Base-by-base conservation (phyloP, 768 basidiomycete species). In the Leccinellum rugosiceps region DNA sequence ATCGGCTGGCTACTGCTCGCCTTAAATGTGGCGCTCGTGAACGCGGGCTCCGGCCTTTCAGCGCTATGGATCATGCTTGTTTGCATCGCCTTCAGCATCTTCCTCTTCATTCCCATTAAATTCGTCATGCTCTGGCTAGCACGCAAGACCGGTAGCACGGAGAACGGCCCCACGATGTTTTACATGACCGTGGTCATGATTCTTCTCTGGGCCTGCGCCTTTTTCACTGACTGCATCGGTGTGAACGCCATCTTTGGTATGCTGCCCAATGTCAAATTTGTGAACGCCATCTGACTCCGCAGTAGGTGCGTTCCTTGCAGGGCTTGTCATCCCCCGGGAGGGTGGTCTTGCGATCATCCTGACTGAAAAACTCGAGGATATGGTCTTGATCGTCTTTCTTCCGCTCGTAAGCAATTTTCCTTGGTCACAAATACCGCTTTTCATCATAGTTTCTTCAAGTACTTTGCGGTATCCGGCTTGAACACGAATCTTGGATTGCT, bases 351-450 rank as follows among this genome's bases (percentile, higher is more conserved):
- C 89, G 0, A 91, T 94, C 53, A 78, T 86, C 0, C 75, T 98
- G n/a, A 93, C 92, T 0, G 92, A 96, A 65, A 98, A 96, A 68
- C 75, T 98, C 17, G 96, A 99, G 74, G 96, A 98, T 73, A 86
- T 96, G 81, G 90, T 95, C 2, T 75, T 90, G 0, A 87, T 95
- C 57, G 85, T 95, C 49, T 95, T 97, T 74, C 75, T 97, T 13
- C 94, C 94, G 4, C 76, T 96, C 52, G 90, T 92, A 67, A 59
- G 52, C 50, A 13, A 28, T 35, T 28, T 43, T 11, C 41, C 52
- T 26, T 25, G 10, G 17, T 50, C 46, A 30, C 41, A 51, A 23
- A 21, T 21, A 13, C n/a, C 4, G 35, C 5, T 44, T 50, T 38
- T 44, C 38, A 64, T 28, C 51, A 1, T 32, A 3, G 10, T 32